Base-by-base conservation (phyloP, 176 grass and related monocot species). In the Thalia dealbata region DNA sequence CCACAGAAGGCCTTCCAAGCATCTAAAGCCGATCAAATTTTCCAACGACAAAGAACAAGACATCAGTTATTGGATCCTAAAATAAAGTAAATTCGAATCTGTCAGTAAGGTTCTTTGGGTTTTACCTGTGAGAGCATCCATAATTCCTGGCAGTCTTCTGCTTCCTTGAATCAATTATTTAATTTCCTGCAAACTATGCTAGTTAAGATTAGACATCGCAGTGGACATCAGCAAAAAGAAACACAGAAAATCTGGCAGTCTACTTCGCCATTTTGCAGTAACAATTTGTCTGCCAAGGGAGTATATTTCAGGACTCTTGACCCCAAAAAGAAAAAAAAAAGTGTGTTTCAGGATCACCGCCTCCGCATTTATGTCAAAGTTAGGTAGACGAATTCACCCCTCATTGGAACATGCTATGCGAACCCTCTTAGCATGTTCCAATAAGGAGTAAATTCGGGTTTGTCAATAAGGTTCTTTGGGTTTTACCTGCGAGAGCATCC, bases 91-190 rank as follows among this genome's bases (percentile, higher is more conserved):
- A 6, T 61, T 74, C 15, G 69, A 50, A n/a, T n/a, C n/a, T n/a
- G 3, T 15, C 72, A 13, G 15, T 4, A 43, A 61, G 41, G 35
- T 1, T 1, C 3, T 26, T 75, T 61, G 52, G n/a, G 41, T 0
- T 81, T 59, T 73, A 84, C 91, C 66, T 70, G 58, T 59, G 54
- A 82, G 75, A 78, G 76, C 58, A 67, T 27, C 63, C 88, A 91
- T 91, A 26, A 14, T 30, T 61, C 25, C 5, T 52, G 76, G 38
- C 52, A 75, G 25, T 54, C 43, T 45, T 59, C 23, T 23, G n/a
- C 46, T 29, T 59, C 21, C 75, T 62, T 67, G 54, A 42, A 21
- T 52, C 24, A 13, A 24, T 14, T 12, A 38, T 63, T 19, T n/a
- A 18, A 9, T 62, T 11, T 10, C 62, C 28, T 35, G 28, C 27